Conservation (phyloP, 768 basidiomycete genomes). For the Rubroboletus satanas region DNA sequence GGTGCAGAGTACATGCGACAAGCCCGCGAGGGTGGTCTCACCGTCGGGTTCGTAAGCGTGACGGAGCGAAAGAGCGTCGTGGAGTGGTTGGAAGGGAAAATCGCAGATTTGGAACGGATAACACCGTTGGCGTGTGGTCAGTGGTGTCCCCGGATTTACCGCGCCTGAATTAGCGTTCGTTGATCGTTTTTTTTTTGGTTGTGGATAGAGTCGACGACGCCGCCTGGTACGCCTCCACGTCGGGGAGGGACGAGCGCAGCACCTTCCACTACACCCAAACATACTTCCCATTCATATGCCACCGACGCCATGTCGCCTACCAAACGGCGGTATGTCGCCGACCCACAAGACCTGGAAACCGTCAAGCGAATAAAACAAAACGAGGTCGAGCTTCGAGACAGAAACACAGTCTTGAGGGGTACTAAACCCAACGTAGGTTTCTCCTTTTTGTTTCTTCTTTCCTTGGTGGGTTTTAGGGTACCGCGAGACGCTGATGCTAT, state of each 20-base stretch:
- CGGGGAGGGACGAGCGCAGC: slow-evolving; percentile 15
- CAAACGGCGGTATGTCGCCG: slow-evolving; percentile 78
- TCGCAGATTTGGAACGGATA: slow-evolving; percentile 26
- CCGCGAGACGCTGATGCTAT: background rate
- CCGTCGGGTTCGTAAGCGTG: slow-evolving; percentile 75
- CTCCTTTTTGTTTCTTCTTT: background rate
- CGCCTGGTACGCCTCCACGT: slow-evolving; percentile 55
- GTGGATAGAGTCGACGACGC: slow-evolving; percentile 49
- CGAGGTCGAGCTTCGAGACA: slow-evolving; percentile 77
- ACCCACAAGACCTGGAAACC: slow-evolving; percentile 72
- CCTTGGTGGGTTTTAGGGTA: background rate
- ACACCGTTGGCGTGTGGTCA: slow-evolving; percentile 21
- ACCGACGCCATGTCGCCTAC: slow-evolving; percentile 40
- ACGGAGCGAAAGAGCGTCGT: slow-evolving; percentile 84
- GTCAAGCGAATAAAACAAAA: slow-evolving; percentile 78
- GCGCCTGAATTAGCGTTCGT: background rate
- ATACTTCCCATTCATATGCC: slow-evolving; percentile 20
- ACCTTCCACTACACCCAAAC: slow-evolving; percentile 23
- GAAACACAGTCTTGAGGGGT: slow-evolving; percentile 80
- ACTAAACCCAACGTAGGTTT: slow-evolving; percentile 73
- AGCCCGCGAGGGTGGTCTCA: slow-evolving; percentile 68
- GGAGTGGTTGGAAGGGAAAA: slow-evolving; percentile 75
- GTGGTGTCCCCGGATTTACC: background rate
- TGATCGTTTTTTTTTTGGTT: background rate
- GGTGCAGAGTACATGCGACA: slow-evolving; percentile 89